These are phyloP conservation scores for Biscogniauxia sp. DNA, from an alignment of 2,329 filamentous ascomycete species.

Conservation along the genomic window DNA sequence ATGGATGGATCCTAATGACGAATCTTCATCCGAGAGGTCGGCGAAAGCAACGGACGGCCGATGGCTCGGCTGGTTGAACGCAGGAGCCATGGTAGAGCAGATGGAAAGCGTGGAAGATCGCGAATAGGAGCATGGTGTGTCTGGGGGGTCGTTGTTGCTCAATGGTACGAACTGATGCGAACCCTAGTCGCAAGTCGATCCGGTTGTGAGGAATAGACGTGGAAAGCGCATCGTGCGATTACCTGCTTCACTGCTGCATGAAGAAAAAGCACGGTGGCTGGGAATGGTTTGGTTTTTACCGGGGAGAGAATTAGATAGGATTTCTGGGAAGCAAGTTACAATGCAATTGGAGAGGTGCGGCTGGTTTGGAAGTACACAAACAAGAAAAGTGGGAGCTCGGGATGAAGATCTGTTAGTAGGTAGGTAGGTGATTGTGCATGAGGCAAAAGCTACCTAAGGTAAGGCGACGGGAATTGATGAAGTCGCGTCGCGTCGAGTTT, in stretches of 20 bases:
- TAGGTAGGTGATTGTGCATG: background rate
- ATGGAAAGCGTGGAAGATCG: constrained; percentile 10
- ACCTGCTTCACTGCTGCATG: background rate
- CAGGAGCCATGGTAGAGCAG: constrained; percentile 18
- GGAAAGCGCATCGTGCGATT: constrained; percentile 22
- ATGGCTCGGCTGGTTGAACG: constrained; percentile 11
- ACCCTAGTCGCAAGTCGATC: constrained; percentile 21
- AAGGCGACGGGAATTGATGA: background rate
- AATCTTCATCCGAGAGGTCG: constrained; percentile 21
- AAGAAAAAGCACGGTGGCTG: background rate
- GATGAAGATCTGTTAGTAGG: background rate
- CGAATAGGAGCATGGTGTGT: constrained; percentile 19
- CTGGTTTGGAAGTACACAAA: too few species aligned
- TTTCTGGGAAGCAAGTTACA: background rate
- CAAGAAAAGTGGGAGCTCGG: background rate
- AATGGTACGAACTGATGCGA: constrained; percentile 16
- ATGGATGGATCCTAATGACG: constrained; percentile 8
- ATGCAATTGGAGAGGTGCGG: background rate
- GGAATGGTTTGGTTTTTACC: too few species aligned
- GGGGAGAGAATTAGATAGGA: too few species aligned
- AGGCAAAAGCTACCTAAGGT: background rate
- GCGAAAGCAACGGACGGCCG: constrained; percentile 17
- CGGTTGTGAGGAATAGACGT: constrained; percentile 15
- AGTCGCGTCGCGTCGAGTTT: background rate
- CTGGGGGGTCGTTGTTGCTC: constrained; percentile 8